Evolutionary conservation across 2,329 filamentous ascomycete genomes (phyloP), one percentile per base, ranked within the genome.

Genomic region (Aureobasidium sp.): DNA sequence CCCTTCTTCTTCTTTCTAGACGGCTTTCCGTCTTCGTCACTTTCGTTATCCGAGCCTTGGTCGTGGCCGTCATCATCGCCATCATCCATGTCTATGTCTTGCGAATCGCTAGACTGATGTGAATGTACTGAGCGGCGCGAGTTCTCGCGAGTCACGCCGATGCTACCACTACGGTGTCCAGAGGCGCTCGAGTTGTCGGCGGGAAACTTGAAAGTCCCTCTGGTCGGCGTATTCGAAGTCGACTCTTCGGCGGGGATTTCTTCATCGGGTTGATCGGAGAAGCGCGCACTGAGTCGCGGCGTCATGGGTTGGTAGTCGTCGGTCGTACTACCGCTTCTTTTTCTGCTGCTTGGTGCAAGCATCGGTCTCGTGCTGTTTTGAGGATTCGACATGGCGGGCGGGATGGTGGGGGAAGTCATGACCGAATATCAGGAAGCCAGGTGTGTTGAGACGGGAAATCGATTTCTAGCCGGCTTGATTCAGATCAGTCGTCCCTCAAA

Each of bases 1-100:
- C 91, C 91, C 75, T 96, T 96, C 78, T 96, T 97, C 82, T 97
- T 97, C 82, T 97, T 97, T 77, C 95, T 96, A 57, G 83, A 86
- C 9, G 89, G 88, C 64, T 87, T 84, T 64, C 90, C 89, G 13
- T 88, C 89, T 34, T 80, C 79, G 64, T 77, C 78, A 64, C 78
- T 81, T 30, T 81, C 79, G 55, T 78, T 77, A 67, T 81, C 79
- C 10, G 78, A 80, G 2, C 69, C 77, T 11, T 87, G 88, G n/a
- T 88, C 86, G 41, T 80, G 84, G 59, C 90, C 88, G 11, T 88
- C 88, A n/a, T 88, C 86, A 42, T 80, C 85, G 59, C 90, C 88
- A n/a, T 87, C 86, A 14, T 67, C 71, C 82, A 91, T 90, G 63
- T 90, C 87, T 29, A 90, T 80, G 63, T 85, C 81, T 60, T 69